Percentiles rank a stretch among this genome's conserved stretches.
Conservation (phyloP, 768 basidiomycete species). For the Strobilomyces confusus region DNA sequence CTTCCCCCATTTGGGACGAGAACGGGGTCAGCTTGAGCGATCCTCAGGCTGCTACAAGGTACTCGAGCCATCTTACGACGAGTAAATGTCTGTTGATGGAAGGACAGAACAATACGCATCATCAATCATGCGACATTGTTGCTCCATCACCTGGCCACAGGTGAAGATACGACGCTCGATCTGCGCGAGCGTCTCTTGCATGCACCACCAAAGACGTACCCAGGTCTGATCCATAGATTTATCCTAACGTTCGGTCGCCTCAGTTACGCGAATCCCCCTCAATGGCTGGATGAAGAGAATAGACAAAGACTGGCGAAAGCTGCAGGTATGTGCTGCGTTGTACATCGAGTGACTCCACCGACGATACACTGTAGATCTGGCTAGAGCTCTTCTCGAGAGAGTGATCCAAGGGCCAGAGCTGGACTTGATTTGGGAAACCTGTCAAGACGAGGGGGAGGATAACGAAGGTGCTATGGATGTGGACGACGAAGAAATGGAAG, state of each 20-base stretch:
- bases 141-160: slow-evolving; percentile 60
- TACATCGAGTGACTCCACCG: slow-evolving; percentile 1
- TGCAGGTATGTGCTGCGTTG: slow-evolving; percentile 39
- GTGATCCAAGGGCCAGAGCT: slow-evolving; percentile 71
- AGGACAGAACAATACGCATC: slow-evolving; percentile 44
- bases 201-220: slow-evolving; percentile 52
- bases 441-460: slow-evolving; percentile 44
- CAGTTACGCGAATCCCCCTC: slow-evolving; percentile 62
- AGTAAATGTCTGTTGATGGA: background rate
- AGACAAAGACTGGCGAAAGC: slow-evolving; percentile 42
- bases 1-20: slow-evolving; percentile 65
- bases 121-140: slow-evolving; percentile 54
- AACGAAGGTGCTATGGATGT: slow-evolving; percentile 42
- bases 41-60: slow-evolving; percentile 30
- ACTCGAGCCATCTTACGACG: background rate
- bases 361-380: slow-evolving; percentile 41
- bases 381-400: slow-evolving; percentile 56
- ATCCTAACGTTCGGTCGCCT: slow-evolving; percentile 74
- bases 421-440: slow-evolving; percentile 62
- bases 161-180: slow-evolving; percentile 42
- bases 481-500: slow-evolving; percentile 53
- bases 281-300: slow-evolving; percentile 46
- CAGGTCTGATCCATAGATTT: slow-evolving; percentile 64
- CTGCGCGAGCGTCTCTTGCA: slow-evolving; percentile 57
- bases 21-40: slow-evolving; percentile 41